phyloP scores from a whole-genome alignment of 2,329 filamentous ascomycete genomes.

The Colletotrichum noveboracense region DNA sequence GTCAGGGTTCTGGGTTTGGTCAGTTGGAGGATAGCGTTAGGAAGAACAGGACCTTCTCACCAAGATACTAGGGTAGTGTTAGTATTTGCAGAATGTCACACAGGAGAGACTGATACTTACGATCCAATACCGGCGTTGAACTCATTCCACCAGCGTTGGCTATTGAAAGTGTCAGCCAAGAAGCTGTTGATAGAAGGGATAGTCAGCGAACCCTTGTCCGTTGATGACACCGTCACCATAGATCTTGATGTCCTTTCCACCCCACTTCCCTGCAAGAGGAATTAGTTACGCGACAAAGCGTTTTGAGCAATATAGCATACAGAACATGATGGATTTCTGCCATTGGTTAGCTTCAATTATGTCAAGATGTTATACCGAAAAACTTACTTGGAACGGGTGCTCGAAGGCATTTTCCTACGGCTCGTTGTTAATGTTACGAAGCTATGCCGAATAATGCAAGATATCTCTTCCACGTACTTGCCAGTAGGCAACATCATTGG shows the following conservation, averaged over 20 bases:
- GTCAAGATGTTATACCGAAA: neutral
- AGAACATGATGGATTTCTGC: constrained; percentile 61
- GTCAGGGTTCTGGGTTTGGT: constrained; percentile 43
- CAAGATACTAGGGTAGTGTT: neutral
- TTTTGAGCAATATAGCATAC: neutral
- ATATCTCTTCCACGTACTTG: constrained; percentile 16
- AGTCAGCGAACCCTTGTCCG: constrained; percentile 47
- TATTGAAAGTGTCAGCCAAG: neutral
- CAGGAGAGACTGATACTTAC: neutral
- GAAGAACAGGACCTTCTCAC: neutral
- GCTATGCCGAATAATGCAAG: neutral
- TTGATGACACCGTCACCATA: constrained; percentile 63
- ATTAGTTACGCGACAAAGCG: neutral
- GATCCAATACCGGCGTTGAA: constrained; percentile 34
- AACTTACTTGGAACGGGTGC: constrained; percentile 40
- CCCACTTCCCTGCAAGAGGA: constrained; percentile 58
- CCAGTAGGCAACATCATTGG: constrained; percentile 49
- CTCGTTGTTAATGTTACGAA: neutral
- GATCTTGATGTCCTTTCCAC: constrained; percentile 65
- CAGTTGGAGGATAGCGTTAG: neutral
- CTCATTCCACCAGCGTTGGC: constrained; percentile 48
- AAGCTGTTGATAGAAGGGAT: neutral
- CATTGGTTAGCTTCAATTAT: neutral
- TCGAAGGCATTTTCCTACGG: constrained; percentile 40
- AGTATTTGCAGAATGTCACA: rapidly evolving